Base-by-base conservation (phyloP, 495 filamentous ascomycete genomes). In the Penicillium subrubescens region DNA sequence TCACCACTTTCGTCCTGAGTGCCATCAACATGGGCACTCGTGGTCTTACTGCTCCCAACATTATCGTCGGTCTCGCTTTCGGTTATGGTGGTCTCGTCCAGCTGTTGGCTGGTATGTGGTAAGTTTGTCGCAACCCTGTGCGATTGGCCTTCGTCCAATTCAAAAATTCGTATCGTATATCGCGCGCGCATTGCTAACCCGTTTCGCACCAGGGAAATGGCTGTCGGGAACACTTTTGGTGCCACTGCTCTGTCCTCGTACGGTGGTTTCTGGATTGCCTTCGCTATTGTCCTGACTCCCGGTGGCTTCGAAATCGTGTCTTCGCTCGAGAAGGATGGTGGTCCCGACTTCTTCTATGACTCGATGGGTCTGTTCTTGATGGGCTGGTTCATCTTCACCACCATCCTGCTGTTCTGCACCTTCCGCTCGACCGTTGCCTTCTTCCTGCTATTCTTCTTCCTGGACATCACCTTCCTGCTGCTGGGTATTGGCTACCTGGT, bases 361-460 rank as follows among this genome's bases (percentile, higher is more conserved):
- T 91, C 90, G 3, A 83, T 97, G 60, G 93, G 92, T 60, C 86
- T 96, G 72, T 97, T 91, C 84, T 82, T 97, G 57, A 88, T 92
- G 86, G 88, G 88, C 75, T 99, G 95, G 95, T 97, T 97, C 84
- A 95, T 99, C 84, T 99, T 99, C 88, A 99, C 94, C 70, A 88
- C 86, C 72, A 81, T 99, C 62, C 77, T 97, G 58, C 82, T 97
- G 43, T 70, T 97, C 76, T 94, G 90, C 87, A 97, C 95, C 51
- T 83, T 97, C 54, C 88, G 91, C 59, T 97, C 95, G 17, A 97
- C 94, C 66, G 88, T 97, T 72, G 94, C 94, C 70, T 99, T 98
- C 89, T 97, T 95, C 89, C 62, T 86, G 61, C 88, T 99, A 19
- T 99, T 98, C 88, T 92, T 98, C 82, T 88, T 87, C 66, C 92